A percentile compares a stretch with the other conserved stretches of the same genome.
These are phyloP conservation scores for Agarophyton chilense DNA, from an alignment of 23 red algal species.

Conservation along the genomic window DNA sequence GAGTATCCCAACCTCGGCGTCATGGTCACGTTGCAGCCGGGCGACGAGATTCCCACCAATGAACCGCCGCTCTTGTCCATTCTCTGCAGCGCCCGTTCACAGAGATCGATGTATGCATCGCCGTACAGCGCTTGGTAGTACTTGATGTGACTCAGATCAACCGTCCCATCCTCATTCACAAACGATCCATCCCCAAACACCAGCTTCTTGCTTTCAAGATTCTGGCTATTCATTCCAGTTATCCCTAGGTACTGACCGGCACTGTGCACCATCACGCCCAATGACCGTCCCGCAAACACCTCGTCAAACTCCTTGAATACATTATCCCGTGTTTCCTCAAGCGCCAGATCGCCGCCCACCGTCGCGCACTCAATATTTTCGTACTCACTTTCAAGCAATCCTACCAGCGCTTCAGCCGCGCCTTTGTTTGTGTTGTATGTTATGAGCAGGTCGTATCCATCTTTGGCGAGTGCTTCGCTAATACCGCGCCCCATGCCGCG, in stretches of 20 bases:
- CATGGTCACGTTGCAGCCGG: not conserved
- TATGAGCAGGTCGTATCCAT: not conserved
- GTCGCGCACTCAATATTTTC: not conserved
- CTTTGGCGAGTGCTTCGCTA: not conserved
- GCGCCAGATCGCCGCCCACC: not conserved
- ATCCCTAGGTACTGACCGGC: not conserved
- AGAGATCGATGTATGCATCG: not conserved
- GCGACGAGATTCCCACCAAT: not conserved
- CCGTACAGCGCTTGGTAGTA: conserved; percentile 7
- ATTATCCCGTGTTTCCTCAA: not conserved
- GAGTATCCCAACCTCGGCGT: not conserved
- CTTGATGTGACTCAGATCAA: not conserved
- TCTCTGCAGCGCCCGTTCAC: not conserved
- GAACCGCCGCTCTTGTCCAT: not conserved
- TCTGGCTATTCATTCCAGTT: not conserved
- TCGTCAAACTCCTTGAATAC: not conserved
- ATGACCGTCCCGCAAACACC: not conserved
- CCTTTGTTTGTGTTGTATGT: not conserved
- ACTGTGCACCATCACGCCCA: not conserved
- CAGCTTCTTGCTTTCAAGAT: not conserved
- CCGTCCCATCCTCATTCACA: not conserved
- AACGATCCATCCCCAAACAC: conserved; percentile 3
- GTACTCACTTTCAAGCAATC: not conserved
- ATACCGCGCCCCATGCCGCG: not conserved
- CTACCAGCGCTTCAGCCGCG: not conserved